Evolutionary conservation across 2,329 filamentous ascomycete species (phyloP), one percentile per base, ranked within the genome.

Genomic region (Phoma herbarum): DNA sequence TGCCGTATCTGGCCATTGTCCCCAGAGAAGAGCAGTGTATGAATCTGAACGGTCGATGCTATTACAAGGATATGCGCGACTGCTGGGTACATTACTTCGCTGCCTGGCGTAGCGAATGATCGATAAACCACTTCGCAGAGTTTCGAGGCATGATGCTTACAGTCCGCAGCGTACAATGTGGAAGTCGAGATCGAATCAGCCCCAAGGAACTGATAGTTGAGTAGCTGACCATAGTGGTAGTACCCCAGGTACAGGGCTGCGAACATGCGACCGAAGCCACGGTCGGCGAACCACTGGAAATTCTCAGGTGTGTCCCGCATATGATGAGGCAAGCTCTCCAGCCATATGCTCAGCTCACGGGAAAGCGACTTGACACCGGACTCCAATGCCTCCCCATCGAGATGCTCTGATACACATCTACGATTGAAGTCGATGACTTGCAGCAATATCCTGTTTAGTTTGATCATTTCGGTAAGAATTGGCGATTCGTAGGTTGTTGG

Each of bases 381-480:
- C 28, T 68, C 60, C 4, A 69, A 26, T 10, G 57, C 33, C 22
- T 50, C 39, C 33, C 65, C 64, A 59, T 68, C 62, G 3, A 68
- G 61, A 23, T 68, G 67, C 28, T 69, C 65, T 33, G 61, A 65
- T n/a, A 68, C 67, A 12, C 67, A 69, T 20, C 49, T 45, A 28
- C 55, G 59, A 25, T 69, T 69, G 58, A 69, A 69, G 42, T 68
- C 67, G 42, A 69, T 68, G 48, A 69, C 67, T 33, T 54, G 60
- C 18, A 65, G 45, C 25, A 69, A 43, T 26, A 69, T 68, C 23
- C 64, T 59, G 31, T 69, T 69, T 14, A 69, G 44, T 26, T 68
- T 69, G 31, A 69, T 60, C 67, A 69, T 69, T 45, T 69, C 67
- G n/a, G 67, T 64, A 5, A 69, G 57, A 9, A 69, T 56, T n/a